Percentiles rank a stretch among this genome's conserved stretches.
Conservation (phyloP, 2,329 filamentous ascomycete genomes). For the Colletotrichum musicola region DNA sequence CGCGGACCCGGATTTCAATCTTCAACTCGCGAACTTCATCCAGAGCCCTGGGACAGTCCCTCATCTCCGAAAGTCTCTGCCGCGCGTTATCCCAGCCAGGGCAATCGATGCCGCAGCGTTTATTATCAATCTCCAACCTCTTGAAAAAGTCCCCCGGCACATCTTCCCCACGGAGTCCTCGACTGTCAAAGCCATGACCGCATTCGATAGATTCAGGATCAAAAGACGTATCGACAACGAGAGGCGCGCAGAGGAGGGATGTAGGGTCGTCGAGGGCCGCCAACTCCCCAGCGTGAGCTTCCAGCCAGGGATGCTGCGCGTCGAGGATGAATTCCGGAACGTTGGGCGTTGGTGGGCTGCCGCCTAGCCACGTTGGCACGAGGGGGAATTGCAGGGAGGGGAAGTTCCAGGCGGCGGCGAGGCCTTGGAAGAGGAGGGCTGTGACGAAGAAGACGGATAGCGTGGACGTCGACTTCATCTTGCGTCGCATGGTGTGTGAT, state of each 20-base stretch:
- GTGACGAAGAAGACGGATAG: not conserved
- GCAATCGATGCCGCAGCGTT: not conserved
- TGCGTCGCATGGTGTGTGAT: not conserved
- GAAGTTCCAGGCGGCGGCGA: slow-evolving; percentile 6
- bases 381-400: slow-evolving; percentile 4
- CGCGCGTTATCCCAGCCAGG: slow-evolving; percentile 1
- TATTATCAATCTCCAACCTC: not conserved
- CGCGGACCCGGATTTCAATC: not conserved
- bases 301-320: not conserved
- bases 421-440: not conserved
- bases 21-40: not conserved
- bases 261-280: not conserved
- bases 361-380: slow-evolving; percentile 3
- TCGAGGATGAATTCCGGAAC: slow-evolving; percentile 25
- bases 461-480: not conserved
- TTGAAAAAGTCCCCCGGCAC: not conserved
- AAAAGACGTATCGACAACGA: no score
- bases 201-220: not conserved
- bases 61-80: not conserved
- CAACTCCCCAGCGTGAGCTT: not conserved
- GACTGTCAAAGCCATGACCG: not conserved
- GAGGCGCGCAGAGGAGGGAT: not conserved
- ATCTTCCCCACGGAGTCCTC: not conserved
- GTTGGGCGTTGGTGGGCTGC: not conserved
- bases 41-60: not conserved